These are phyloP conservation scores for Aschersonia sp. DNA, from an alignment of 2,329 filamentous ascomycete genomes.

Conservation along the genomic window DNA sequence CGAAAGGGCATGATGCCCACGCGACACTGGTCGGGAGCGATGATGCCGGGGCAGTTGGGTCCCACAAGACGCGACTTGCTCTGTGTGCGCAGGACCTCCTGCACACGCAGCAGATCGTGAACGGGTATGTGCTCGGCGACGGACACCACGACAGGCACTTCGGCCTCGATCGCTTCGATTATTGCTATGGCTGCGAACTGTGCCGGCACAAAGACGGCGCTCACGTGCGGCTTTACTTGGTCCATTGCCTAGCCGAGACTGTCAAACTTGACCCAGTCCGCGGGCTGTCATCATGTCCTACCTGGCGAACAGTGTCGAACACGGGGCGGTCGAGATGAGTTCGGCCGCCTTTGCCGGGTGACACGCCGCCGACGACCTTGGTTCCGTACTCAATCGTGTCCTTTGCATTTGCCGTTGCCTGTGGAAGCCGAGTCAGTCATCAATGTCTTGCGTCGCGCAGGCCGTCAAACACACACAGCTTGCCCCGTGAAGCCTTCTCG, in stretches of 20 bases:
- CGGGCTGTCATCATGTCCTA: conserved; percentile 2
- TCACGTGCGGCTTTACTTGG: conserved; percentile 41
- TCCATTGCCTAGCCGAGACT: conserved; percentile 15
- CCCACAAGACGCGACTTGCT: conserved; percentile 59
- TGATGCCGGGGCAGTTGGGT: conserved; percentile 71
- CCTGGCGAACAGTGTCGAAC: conserved; percentile 18
- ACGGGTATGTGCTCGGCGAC: conserved; percentile 70
- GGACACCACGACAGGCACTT: conserved; percentile 63
- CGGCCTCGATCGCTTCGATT: conserved; percentile 61
- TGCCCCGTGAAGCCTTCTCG: conserved; percentile 21
- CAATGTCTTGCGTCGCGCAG: background rate
- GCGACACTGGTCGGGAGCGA: conserved; percentile 53
- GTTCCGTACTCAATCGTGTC: conserved; percentile 24
- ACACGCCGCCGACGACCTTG: conserved; percentile 22
- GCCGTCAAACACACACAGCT: conserved; percentile 12
- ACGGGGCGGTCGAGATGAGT: conserved; percentile 20
- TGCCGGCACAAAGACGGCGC: conserved; percentile 60
- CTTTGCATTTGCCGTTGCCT: conserved; percentile 22
- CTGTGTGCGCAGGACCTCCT: conserved; percentile 57
- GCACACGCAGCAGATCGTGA: conserved; percentile 58
- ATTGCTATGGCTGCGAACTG: conserved; percentile 52
- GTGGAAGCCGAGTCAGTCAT: background rate
- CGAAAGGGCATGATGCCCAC: conserved; percentile 26
- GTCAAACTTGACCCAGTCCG: background rate
- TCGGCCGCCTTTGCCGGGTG: conserved; percentile 19